Evolutionary conservation across 2,329 filamentous ascomycete genomes (phyloP).

Genomic region (Trichoderma brevicompactum): DNA sequence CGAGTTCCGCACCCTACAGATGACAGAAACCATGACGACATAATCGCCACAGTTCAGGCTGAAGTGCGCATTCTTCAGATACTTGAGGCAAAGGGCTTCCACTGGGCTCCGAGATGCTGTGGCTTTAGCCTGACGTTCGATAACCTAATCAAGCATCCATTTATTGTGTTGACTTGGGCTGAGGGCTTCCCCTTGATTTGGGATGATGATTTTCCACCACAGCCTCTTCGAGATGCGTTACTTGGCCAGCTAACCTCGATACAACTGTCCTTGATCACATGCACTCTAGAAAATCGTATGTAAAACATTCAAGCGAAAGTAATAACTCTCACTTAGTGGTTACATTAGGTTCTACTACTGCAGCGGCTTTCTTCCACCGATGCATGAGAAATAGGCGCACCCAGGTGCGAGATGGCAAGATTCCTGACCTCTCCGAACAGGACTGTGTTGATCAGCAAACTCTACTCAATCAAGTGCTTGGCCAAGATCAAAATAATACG

Average conservation of each 20-base stretch:
- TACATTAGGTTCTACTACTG: not conserved
- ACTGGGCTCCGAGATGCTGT: not conserved
- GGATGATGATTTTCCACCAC: slow-evolving; percentile 5
- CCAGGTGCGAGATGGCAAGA: not conserved
- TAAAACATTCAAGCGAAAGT: not conserved
- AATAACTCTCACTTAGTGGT: not conserved
- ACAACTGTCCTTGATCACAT: slow-evolving; percentile 10
- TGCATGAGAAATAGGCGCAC: not conserved
- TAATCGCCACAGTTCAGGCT: not conserved
- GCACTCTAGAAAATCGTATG: not conserved
- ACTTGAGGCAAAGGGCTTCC: not conserved
- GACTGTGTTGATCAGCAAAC: not conserved
- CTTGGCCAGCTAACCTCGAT: not conserved
- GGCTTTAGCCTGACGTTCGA: not conserved
- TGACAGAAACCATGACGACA: not conserved
- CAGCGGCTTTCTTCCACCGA: not conserved
- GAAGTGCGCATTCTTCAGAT: not conserved
- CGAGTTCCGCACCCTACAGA: not conserved
- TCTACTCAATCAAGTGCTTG: not conserved
- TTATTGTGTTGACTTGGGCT: not conserved
- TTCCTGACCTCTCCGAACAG: not conserved
- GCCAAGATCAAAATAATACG: not conserved
- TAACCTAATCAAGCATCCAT: not conserved
- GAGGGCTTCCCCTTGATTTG: not conserved
- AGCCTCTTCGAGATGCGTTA: not conserved